Base-by-base conservation (phyloP, 169 alveolate genomes). In the Neospora caninum region DNA sequence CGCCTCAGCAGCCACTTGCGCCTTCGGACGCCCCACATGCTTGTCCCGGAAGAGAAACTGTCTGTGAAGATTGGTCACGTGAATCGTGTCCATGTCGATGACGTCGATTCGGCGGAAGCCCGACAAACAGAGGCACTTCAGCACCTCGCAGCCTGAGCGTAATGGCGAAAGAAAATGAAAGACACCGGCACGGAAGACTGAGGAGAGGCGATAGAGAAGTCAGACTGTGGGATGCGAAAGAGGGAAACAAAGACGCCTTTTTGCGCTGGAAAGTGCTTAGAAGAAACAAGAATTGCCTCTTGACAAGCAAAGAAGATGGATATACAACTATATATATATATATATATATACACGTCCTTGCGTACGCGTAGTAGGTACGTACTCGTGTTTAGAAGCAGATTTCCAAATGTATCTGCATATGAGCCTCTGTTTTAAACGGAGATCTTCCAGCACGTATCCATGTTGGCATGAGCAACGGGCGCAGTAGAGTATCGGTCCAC, bases 31-130 rank as follows among this genome's bases (percentile, higher is more conserved):
- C 25, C 99, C 99, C 83, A 98, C 98, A 93, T 98, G 99, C 31
- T 95, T 93, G 96, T 93, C 64, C 22, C 95, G 91, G 91, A 95
- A 96, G 53, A 94, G 84, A 42, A 99, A 99, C 95, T 99, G 99
- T 91, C 99, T 96, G 96, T 99, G 99, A 80, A 99, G 96, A 95
- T 99, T 99, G 18, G 99, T 97, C 49, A 99, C 97, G 95, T 99
- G 99, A 29, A 99, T 98, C 25, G 99, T 97, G 95, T 99, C 99
- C 95, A 99, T 93, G 95, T 99, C 99, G 53, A 99, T 97, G 36
- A 99, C 99, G 93, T 97, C 98, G 93, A 99, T 97, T 80, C 98
- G 96, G 64, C 96, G 95, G 80, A 98, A 97, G 29, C 99, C 99
- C 93, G 98, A 95, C 58, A 99, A 96, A 6, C 99, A 98, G 84